Percentiles rank a stretch among this genome's conserved stretches.
These are phyloP conservation scores for Periconia digitata DNA, from an alignment of 2,329 filamentous ascomycete genomes.

Conservation along the genomic window DNA sequence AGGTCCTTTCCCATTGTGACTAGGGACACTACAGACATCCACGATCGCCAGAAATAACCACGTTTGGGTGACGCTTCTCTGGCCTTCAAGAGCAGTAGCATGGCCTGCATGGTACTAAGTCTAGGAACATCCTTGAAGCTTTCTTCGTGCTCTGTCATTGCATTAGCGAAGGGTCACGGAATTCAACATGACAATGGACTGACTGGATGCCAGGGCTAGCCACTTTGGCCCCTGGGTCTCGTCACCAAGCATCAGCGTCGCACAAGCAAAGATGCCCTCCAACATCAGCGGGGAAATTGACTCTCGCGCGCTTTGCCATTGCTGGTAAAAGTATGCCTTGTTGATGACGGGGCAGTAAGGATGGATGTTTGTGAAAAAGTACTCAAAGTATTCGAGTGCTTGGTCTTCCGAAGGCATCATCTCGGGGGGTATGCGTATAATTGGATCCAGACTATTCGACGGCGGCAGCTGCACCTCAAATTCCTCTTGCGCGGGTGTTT, in stretches of 20 bases:
- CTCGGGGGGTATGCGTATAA: constrained; percentile 85
- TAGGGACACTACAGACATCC: constrained; percentile 92
- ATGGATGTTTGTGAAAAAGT: constrained; percentile 88
- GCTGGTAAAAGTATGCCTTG: constrained; percentile 78
- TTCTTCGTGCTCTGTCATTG: constrained; percentile 73
- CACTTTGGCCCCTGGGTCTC: constrained; percentile 85
- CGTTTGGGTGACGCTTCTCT: constrained; percentile 88
- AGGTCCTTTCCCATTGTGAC: constrained; percentile 93
- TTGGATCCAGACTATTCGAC: constrained; percentile 69
- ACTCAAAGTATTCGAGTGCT: constrained; percentile 80
- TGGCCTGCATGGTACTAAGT: constrained; percentile 86
- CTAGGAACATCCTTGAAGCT: constrained; percentile 91
- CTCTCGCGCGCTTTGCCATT: constrained; percentile 83
- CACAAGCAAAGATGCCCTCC: constrained; percentile 89
- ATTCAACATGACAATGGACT: constrained; percentile 33
- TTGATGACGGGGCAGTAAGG: constrained; percentile 91
- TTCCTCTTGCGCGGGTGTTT: constrained; percentile 69
- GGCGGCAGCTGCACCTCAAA: constrained; percentile 71
- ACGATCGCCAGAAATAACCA: constrained; percentile 95
- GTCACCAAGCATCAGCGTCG: constrained; percentile 79
- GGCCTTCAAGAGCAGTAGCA: constrained; percentile 86
- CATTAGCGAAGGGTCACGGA: constrained; percentile 16
- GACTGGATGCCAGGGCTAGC: constrained; percentile 86
- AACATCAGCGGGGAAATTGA: constrained; percentile 86
- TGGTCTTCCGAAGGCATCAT: constrained; percentile 90